Evolutionary conservation across 2,329 filamentous ascomycete genomes (phyloP), one percentile per base, ranked within the genome.

Genomic region (Epichloe festucae): DNA sequence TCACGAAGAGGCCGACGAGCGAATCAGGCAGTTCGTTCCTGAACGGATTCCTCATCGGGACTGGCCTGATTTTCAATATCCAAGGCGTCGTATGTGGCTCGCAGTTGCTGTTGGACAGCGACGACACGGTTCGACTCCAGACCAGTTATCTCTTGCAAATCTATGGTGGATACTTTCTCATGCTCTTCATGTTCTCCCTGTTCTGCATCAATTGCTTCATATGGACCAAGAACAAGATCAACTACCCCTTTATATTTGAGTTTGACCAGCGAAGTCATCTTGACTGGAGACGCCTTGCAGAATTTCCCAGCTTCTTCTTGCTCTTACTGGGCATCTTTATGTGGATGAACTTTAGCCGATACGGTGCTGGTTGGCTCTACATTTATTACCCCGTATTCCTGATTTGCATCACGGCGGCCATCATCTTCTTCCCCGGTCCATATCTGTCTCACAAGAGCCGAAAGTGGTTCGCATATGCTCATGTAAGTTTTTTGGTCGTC

Each of bases 161-260:
- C 15, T 98, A 98, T 64, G 93, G 76, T 11, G 93, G 93, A 1
- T 96, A 94, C 65, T 94, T 95, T 60, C 73, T 97, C 31, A 82
- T 88, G 67, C 75, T 94, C 5, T 76, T 89, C 44, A 73, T 97
- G 19, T 84, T 94, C 61, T 71, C 85, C 10, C 70, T 94, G n/a
- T 97, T 97, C 63, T 89, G 86, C 61, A 62, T 95, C 38, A 84
- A 89, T 61, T 95, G 90, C 65, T 82, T 83, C 52, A 70, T 95
- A 15, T 98, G 91, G 89, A 81, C 82, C 5, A 73, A 73, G 49
- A 82, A 84, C 64, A 94, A 91, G 67, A 87, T 98, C 68, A 98
- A 98, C 65, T 97, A 97, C 65, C 80, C 85, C 50, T 96, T 96
- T 66, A 89, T 97, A 59, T 98, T 98, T 63, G 93, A 98, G 69